Evolutionary conservation across 2,329 filamentous ascomycete species (phyloP).

Genomic region (Ilyonectria destructans): DNA sequence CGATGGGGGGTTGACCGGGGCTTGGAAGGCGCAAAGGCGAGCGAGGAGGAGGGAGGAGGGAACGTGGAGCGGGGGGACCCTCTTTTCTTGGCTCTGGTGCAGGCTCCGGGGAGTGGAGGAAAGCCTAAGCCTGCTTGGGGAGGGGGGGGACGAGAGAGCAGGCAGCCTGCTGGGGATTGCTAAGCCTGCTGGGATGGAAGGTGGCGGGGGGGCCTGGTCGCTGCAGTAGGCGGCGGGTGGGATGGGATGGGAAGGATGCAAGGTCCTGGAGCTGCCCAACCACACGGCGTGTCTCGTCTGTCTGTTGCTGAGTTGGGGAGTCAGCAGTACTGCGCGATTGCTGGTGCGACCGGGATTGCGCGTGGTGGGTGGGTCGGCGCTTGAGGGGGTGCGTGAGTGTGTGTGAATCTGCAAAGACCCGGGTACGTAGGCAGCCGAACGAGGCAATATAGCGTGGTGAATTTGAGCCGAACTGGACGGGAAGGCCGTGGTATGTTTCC

Average conservation of each 20-base stretch:
- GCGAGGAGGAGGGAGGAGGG: conserved; percentile 36
- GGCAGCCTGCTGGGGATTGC: conserved; percentile 19
- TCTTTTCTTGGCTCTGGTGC: conserved; percentile 15
- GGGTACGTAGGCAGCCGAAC: conserved; percentile 13
- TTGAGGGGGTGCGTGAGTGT: conserved; percentile 6
- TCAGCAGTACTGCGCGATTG: conserved; percentile 40
- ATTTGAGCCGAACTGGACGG: conserved; percentile 27
- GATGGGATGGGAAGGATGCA: conserved; percentile 42
- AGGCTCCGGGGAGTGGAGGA: neutral
- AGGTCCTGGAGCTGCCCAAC: conserved; percentile 43
- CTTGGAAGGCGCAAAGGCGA: conserved; percentile 34
- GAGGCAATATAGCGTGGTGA: conserved; percentile 18
- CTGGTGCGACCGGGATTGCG: conserved; percentile 40
- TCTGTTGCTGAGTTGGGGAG: conserved; percentile 51
- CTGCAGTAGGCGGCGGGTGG: conserved; percentile 24
- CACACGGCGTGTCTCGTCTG: conserved; percentile 42
- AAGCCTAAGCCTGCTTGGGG: conserved; percentile 16
- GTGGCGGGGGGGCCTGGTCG: conserved; percentile 30
- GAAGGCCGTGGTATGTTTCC: conserved; percentile 21
- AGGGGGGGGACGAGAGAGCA: neutral
- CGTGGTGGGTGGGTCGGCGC: conserved; percentile 40
- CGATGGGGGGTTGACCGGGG: conserved; percentile 40
- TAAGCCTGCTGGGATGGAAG: conserved; percentile 24
- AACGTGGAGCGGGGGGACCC: conserved; percentile 43
- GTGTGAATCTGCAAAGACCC: conserved; percentile 25